phyloP scores from a whole-genome alignment of 305 asterid species.

The Fraxinus sp. region DNA sequence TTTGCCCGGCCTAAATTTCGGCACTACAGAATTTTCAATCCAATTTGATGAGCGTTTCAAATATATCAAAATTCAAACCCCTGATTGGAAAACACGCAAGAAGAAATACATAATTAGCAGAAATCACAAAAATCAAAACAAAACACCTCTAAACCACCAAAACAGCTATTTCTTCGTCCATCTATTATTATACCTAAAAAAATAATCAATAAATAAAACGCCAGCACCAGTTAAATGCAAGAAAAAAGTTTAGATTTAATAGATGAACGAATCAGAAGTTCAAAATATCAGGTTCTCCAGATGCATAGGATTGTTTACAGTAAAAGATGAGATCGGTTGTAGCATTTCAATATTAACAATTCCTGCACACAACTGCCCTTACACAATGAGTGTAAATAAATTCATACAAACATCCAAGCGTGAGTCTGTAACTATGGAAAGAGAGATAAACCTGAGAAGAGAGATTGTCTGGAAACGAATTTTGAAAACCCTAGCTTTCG shows the following conservation, averaged over 20 bases:
- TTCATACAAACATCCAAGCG: constrained; percentile 12
- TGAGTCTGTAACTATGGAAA: background rate
- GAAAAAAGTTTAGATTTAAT: background rate
- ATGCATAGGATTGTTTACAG: background rate
- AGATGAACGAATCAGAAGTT: background rate
- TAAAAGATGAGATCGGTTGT: background rate
- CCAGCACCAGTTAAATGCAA: constrained; percentile 12
- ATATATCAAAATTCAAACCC: background rate
- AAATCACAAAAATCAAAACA: constrained; percentile 15
- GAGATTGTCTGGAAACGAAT: constrained; percentile 7
- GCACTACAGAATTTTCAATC: constrained; percentile 16
- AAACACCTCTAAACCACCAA: constrained; percentile 12
- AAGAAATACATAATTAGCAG: constrained; percentile 4
- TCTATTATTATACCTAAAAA: background rate
- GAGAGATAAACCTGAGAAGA: constrained; percentile 12
- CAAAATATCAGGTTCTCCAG: background rate
- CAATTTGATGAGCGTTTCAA: constrained; percentile 4
- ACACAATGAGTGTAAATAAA: constrained; percentile 2
- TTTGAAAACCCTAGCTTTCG: constrained; percentile 35
- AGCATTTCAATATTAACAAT: constrained; percentile 15
- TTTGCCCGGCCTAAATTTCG: background rate
- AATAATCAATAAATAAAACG: background rate
- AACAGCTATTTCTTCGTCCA: background rate
- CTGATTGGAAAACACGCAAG: background rate
- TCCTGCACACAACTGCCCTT: background rate